Conservation (phyloP, 108 stramenopile genomes). For the Nitzschia sp. region DNA sequence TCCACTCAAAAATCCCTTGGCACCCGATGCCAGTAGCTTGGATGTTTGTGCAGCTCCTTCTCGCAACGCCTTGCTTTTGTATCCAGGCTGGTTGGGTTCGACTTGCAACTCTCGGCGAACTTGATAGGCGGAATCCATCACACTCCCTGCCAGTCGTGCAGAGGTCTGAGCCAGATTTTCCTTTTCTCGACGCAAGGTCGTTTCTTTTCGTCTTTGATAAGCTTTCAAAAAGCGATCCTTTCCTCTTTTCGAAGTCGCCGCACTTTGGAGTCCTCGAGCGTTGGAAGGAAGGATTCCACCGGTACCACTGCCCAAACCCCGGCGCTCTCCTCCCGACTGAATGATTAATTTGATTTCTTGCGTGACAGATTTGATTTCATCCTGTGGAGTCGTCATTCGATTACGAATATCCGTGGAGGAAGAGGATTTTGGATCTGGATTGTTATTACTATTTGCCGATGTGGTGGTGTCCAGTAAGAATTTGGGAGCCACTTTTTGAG, state of each 20-base stretch:
- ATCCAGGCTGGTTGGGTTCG: slow-evolving; percentile 71
- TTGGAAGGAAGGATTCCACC: slow-evolving; percentile 1
- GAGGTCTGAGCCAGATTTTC: slow-evolving; percentile 57
- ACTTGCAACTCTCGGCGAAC: slow-evolving; percentile 63
- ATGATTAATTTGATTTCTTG: slow-evolving; percentile 62
- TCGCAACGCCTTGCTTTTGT: slow-evolving; percentile 59
- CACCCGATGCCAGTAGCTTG: slow-evolving; percentile 34
- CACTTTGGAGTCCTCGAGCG: neutral
- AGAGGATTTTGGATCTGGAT: too few relatives aligned
- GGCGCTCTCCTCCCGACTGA: neutral
- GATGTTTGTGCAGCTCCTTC: slow-evolving; percentile 49
- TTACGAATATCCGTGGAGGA: slow-evolving; percentile 31
- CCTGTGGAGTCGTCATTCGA: slow-evolving; percentile 64
- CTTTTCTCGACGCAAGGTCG: slow-evolving; percentile 53
- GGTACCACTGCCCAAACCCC: neutral
- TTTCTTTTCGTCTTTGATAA: slow-evolving; percentile 62
- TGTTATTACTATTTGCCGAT: slow-evolving; percentile 5
- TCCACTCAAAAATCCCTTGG: slow-evolving; percentile 33
- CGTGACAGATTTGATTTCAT: slow-evolving; percentile 75
- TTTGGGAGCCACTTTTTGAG: slow-evolving; percentile 5
- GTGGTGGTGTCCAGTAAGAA: slow-evolving; percentile 6
- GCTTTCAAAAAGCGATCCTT: slow-evolving; percentile 56
- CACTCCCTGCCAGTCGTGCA: slow-evolving; percentile 43
- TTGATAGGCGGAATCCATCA: slow-evolving; percentile 76
- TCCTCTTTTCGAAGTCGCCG: slow-evolving; percentile 23